Conservation (phyloP, 306 rosid species). For the Cucurbita pepo region DNA sequence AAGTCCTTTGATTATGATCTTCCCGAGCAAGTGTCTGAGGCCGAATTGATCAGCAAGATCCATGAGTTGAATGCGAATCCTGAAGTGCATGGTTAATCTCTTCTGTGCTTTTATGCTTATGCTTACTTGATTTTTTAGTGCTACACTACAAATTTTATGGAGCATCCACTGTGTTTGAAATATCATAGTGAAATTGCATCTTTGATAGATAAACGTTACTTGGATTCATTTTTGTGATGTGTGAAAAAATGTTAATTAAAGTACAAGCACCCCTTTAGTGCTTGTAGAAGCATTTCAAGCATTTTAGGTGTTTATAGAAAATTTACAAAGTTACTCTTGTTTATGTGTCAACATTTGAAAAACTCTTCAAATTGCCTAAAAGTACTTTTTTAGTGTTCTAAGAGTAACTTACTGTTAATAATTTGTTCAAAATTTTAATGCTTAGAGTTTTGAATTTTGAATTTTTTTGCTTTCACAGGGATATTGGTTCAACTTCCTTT, state of each 20-base stretch:
- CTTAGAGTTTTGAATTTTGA: neutral
- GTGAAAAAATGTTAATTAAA: neutral
- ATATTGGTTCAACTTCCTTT: constrained; percentile 89
- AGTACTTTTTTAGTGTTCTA: neutral
- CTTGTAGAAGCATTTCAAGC: neutral
- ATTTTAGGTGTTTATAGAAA: neutral
- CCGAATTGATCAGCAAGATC: constrained; percentile 44
- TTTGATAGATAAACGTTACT: neutral
- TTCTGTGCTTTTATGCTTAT: neutral
- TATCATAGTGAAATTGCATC: neutral
- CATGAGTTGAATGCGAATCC: constrained; percentile 51
- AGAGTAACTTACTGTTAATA: neutral
- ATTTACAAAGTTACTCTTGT: neutral
- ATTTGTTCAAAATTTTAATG: neutral
- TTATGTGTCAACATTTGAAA: neutral
- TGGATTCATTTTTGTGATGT: neutral
- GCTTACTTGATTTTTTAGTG: neutral
- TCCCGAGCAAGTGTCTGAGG: constrained; percentile 51
- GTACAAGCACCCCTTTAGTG: neutral
- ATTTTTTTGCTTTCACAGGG: constrained; percentile 27
- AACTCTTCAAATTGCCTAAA: neutral
- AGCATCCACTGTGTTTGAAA: neutral
- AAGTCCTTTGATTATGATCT: constrained; percentile 65
- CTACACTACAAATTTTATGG: neutral
- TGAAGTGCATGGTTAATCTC: constrained; percentile 57